Evolutionary conservation across 192 early-diverging fungal genomes (phyloP), one percentile per base, ranked within the genome.

Genomic region (Allomyces macrogynus): DNA sequence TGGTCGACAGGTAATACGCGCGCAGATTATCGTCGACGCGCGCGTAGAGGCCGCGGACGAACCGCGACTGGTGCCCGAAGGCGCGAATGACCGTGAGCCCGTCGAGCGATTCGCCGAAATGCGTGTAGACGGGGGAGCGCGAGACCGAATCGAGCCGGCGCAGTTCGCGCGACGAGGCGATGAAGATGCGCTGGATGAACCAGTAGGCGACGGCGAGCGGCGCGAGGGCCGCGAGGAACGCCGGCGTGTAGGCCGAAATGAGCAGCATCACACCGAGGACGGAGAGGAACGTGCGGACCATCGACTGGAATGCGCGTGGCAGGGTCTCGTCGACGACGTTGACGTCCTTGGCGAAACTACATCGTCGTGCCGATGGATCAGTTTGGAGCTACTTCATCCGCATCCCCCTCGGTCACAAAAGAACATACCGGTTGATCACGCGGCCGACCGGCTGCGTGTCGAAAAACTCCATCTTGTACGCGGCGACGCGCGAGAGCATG

Each of bases 361-460:
- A 32, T 40, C 4, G 32, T 8, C 32, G 32, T 7, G 32, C 0
- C 32, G 32, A 40, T 8, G 32, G 32, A 7, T 40, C 32, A 40
- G 32, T 40, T 40, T 40, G 32, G 32, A 40, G 3, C 0, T 7
- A 3, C 32, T 3, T 7, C 3, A 8, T 8, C 32, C 32, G 0
- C n/a, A n/a, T n/a, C n/a, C n/a, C n/a, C n/a, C n/a, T n/a, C 7
- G 4, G 4, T 8, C 7, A 40, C 32, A 40, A n/a, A n/a, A n/a
- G n/a, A 23, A 62, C 62, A 10, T 43, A 86, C 60, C 86, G 78
- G 68, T 90, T 90, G 68, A 90, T 77, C 44, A 90, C 82, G 24
- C 87, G 80, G 57, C 88, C 88, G 27, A 86, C 62, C 24, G 88
- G 88, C 25, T 84, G 86, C 24, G 84, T 84, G 27, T 90, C 86